Evolutionary conservation across 148 eudicot species (phyloP), one percentile per base, ranked within the genome.

Genomic region (Camellia lanceoleosa): DNA sequence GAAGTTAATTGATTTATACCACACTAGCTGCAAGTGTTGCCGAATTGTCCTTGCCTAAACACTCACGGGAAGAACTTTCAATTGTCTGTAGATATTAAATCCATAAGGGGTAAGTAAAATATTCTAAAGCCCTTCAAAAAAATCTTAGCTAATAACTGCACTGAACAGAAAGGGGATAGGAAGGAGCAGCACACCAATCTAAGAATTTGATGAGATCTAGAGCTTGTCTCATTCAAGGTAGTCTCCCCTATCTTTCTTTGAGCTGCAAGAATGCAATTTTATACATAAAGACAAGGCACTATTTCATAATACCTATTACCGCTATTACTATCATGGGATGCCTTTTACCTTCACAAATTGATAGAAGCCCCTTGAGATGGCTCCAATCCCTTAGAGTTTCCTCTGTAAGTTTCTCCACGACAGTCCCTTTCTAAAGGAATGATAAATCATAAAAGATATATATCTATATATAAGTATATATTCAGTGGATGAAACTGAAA

Each of bases 211-310:
- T 96, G 99, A 74, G 99, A 96, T 78, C 99, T 85, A 11, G 99
- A 96, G 80, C 99, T 96, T 80, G 87, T 68, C 80, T 92, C 97
- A 74, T 97, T 97, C 49, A 97, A 91, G 75, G 88, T 42, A 16
- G 97, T 97, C 83, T 94, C 99, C 54, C 99, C 98, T 56, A 88
- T 89, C 83, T 92, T 93, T 83, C 99, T 90, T 87, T 97, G 97
- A 84, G 99, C 99, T 97, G 85, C 85, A 87, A 77, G 62, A 70
- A 38, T 18, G 42, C 15, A 59, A n/a, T 58, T 49, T 49, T 5
- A 49, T 49, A 4, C 52, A 49, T 49, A 49, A 49, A 49, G 52
- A 49, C 52, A 49, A 49, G 52, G 52, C 52, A 49, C 52, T 49
- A 49, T 42, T 60, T 72, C 61, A 43, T 3, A 64, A 18, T 18